Conservation (phyloP, 2,329 filamentous ascomycete genomes). For the Aspergillus sp. region DNA sequence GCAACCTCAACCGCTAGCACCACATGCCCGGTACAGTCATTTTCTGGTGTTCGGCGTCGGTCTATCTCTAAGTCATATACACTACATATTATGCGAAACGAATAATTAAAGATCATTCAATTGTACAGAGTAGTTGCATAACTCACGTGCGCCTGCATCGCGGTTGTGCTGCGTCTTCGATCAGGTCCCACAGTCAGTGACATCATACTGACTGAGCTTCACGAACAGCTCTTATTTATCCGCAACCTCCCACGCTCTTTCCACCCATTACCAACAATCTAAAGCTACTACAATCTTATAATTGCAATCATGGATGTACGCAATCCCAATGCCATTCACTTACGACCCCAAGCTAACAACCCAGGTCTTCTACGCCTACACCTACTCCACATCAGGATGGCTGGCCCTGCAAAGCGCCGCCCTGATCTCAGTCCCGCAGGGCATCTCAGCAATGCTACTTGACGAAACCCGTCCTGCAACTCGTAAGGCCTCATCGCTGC, state of each 20-base stretch:
- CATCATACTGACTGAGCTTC: constrained; percentile 1
- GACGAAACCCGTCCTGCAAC: constrained; percentile 57
- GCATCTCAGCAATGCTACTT: constrained; percentile 61
- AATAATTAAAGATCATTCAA: background rate
- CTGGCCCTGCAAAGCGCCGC: constrained; percentile 49
- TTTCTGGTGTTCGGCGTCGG: constrained; percentile 7
- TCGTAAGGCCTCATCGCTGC: constrained; percentile 39
- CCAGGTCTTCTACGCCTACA: constrained; percentile 47
- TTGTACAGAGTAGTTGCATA: background rate
- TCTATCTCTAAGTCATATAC: background rate
- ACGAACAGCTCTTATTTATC: background rate
- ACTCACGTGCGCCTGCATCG: background rate
- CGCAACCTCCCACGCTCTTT: background rate
- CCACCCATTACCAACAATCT: background rate
- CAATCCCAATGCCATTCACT: background rate
- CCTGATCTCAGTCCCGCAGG: constrained; percentile 59
- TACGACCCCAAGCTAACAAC: constrained; percentile 6
- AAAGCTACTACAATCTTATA: background rate
- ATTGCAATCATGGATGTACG: constrained; percentile 23
- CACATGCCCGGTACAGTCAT: background rate
- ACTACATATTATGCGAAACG: background rate
- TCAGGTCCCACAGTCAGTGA: background rate
- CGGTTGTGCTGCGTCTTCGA: background rate
- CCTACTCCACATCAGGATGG: constrained; percentile 46
- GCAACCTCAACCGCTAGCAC: constrained; percentile 31